Percentiles rank a stretch among this genome's conserved stretches.
These are phyloP conservation scores for Coemansia erecta DNA, from an alignment of 192 early-diverging fungal genomes.

Conservation along the genomic window DNA sequence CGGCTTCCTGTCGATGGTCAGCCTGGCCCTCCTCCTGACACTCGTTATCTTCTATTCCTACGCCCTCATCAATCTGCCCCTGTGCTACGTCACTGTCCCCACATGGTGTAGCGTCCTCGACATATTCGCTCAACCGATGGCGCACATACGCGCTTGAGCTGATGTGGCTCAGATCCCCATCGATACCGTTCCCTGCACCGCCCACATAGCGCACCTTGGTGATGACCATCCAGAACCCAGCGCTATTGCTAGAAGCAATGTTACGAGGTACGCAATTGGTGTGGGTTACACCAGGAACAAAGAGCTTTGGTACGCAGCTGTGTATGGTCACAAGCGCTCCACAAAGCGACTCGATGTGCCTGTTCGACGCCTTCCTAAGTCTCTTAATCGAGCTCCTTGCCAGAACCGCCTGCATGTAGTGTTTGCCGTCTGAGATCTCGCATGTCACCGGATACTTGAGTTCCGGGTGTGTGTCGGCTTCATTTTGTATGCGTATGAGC, in stretches of 20 bases:
- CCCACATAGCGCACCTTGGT: constrained; percentile 32
- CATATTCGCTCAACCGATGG: neutral
- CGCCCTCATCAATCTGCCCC: no score
- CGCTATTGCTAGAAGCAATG: constrained; percentile 2
- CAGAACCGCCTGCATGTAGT: constrained; percentile 37
- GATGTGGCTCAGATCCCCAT: constrained; percentile 24
- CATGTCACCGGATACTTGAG: constrained; percentile 21
- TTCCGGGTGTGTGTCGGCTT: neutral
- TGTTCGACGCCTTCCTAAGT: constrained; percentile 9
- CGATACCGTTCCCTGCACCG: constrained; percentile 30
- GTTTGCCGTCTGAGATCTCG: constrained; percentile 41
- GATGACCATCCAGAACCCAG: constrained; percentile 46
- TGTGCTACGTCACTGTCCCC: constrained; percentile 9
- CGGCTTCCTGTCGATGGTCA: no score
- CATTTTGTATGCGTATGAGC: constrained; percentile 11
- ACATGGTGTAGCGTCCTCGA: neutral
- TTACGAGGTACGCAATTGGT: neutral
- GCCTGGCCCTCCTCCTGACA: no score
- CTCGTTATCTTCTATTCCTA: neutral
- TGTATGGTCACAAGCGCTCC: neutral
- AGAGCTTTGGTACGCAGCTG: neutral
- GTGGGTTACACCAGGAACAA: no score
- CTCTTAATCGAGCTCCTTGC: constrained; percentile 11
- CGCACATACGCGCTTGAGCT: constrained; percentile 10
- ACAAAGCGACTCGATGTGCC: neutral